phyloP scores from a whole-genome alignment of 345 rosid species.

The Ricinus communis region DNA sequence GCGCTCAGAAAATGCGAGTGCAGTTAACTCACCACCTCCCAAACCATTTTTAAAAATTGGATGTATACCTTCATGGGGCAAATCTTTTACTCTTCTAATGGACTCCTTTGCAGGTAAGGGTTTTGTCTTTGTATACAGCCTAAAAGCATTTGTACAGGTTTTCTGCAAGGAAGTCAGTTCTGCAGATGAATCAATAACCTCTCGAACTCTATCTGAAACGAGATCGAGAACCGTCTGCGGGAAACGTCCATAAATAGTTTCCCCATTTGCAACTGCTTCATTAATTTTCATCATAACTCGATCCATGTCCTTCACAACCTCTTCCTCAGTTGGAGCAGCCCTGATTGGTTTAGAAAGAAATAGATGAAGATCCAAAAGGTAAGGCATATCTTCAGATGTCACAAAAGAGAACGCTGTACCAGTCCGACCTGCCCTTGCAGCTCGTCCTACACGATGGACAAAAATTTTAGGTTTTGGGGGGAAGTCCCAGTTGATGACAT shows the following conservation, averaged over 20 bases:
- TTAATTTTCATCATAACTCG: slow-evolving; percentile 69
- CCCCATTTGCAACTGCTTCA: slow-evolving; percentile 73
- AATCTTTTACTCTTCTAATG: slow-evolving; percentile 75
- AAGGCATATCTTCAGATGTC: slow-evolving; percentile 89
- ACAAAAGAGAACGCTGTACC: slow-evolving; percentile 90
- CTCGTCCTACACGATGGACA: slow-evolving; percentile 95
- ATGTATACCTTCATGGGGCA: slow-evolving; percentile 85
- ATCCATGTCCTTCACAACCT: slow-evolving; percentile 79
- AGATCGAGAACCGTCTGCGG: slow-evolving; percentile 88
- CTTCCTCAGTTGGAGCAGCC: slow-evolving; percentile 91
- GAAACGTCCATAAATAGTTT: slow-evolving; percentile 88
- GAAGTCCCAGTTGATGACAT: slow-evolving; percentile 97
- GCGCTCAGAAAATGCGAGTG: slow-evolving; percentile 89
- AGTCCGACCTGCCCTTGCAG: slow-evolving; percentile 91
- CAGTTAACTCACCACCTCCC: slow-evolving; percentile 82
- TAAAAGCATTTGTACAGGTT: slow-evolving; percentile 81
- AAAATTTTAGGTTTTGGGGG: slow-evolving; percentile 94
- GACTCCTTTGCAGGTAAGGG: slow-evolving; percentile 89
- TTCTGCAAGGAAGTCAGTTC: slow-evolving; percentile 68
- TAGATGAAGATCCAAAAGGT: slow-evolving; percentile 86
- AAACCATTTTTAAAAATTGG: slow-evolving; percentile 73
- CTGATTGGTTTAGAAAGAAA: slow-evolving; percentile 84
- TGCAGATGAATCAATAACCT: slow-evolving; percentile 75
- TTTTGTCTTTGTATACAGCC: slow-evolving; percentile 81
- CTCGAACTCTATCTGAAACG: slow-evolving; percentile 67